These are phyloP conservation scores for Sugiyamaella mastotermitis DNA, from an alignment of 805 yeast species.

Conservation along the genomic window DNA sequence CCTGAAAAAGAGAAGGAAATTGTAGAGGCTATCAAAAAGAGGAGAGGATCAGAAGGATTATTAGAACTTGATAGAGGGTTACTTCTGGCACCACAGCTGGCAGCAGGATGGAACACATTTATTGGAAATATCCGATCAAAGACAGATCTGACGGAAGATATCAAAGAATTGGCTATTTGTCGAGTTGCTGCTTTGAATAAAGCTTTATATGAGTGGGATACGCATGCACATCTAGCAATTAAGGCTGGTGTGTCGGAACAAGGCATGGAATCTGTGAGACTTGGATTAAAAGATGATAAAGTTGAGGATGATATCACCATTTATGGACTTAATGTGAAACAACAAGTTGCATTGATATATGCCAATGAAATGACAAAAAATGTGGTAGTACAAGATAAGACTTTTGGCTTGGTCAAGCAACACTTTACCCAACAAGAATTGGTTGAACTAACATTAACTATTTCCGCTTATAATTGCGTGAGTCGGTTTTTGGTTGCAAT, in stretches of 20 bases:
- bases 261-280: slow-evolving; percentile 1
- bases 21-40: slow-evolving; percentile 3
- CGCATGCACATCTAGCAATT: slow-evolving; percentile 1
- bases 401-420: slow-evolving; percentile 1
- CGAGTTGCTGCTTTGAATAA: slow-evolving; percentile 8
- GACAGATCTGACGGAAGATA: slow-evolving; percentile 1
- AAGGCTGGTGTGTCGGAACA: slow-evolving; percentile 1
- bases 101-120: slow-evolving; percentile 9
- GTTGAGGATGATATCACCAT: too few relatives aligned
- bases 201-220: slow-evolving; percentile 11
- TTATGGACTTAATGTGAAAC: not conserved
- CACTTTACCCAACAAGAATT: slow-evolving; percentile 6
- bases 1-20: slow-evolving; percentile 2
- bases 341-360: slow-evolving; percentile 1
- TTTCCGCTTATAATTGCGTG: slow-evolving; percentile 8
- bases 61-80: slow-evolving; percentile 7
- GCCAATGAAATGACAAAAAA: slow-evolving; percentile 9
- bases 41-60: slow-evolving; percentile 4
- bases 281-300: slow-evolving; percentile 1
- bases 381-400: slow-evolving; percentile 4
- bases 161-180: slow-evolving; percentile 9
- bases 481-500: slow-evolving; percentile 10
- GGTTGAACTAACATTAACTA: slow-evolving; percentile 6
- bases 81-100: slow-evolving; percentile 5
- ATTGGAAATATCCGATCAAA: slow-evolving; percentile 6